These are phyloP conservation scores for Paramyrothecium roridum DNA, from an alignment of 2,329 filamentous ascomycete species.

Conservation along the genomic window DNA sequence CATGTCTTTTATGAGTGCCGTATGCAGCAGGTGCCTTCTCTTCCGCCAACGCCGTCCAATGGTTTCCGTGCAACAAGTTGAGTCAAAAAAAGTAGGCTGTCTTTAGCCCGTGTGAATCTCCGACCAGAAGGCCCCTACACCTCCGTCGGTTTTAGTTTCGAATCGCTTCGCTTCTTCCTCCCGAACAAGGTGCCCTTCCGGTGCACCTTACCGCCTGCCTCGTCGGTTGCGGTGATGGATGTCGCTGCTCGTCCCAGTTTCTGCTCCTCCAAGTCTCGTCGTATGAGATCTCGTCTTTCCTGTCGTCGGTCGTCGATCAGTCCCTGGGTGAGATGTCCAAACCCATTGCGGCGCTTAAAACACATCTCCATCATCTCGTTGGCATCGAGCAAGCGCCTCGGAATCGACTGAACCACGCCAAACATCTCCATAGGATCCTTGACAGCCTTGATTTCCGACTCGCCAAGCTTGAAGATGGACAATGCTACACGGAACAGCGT, in stretches of 20 bases:
- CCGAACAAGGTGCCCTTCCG: slow-evolving; percentile 46
- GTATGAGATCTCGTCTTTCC: slow-evolving; percentile 54
- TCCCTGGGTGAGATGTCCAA: slow-evolving; percentile 77
- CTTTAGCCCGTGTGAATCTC: background rate
- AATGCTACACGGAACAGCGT: slow-evolving; percentile 90
- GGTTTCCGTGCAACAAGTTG: background rate
- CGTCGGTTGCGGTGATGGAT: slow-evolving; percentile 25
- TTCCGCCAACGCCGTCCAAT: slow-evolving; percentile 2
- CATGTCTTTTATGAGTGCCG: background rate
- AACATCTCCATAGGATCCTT: slow-evolving; percentile 93
- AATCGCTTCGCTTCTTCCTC: slow-evolving; percentile 32
- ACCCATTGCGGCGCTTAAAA: slow-evolving; percentile 75
- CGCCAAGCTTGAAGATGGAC: slow-evolving; percentile 85
- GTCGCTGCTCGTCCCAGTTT: slow-evolving; percentile 19
- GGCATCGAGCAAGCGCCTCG: slow-evolving; percentile 75
- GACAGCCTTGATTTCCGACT: slow-evolving; percentile 74
- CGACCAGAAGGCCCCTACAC: slow-evolving; percentile 4
- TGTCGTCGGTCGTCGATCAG: slow-evolving; percentile 73
- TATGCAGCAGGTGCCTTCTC: background rate
- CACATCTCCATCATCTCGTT: slow-evolving; percentile 80
- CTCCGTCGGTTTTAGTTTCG: slow-evolving; percentile 9
- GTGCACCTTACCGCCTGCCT: slow-evolving; percentile 20
- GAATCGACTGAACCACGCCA: slow-evolving; percentile 85
- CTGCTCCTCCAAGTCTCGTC: slow-evolving; percentile 11
- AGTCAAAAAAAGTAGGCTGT: slow-evolving; percentile 3